Percentiles rank a stretch among this genome's conserved stretches.
Conservation (phyloP, 805 yeast genomes). For the Kluyveromyces nonfermentans region DNA sequence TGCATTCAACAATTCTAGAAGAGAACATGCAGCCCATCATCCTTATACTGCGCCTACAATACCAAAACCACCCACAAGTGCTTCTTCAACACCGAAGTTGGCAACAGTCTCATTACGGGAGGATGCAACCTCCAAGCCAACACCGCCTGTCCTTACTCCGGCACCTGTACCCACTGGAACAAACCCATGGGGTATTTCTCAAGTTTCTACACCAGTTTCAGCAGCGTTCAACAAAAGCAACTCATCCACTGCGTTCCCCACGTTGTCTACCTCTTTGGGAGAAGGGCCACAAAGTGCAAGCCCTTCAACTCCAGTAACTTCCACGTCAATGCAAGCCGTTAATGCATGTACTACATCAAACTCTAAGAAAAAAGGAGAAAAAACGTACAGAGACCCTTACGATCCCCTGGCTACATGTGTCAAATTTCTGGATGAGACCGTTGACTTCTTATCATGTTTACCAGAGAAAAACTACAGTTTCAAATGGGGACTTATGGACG, state of each 20-base stretch:
- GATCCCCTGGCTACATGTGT: constrained; percentile 40
- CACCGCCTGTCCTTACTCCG: constrained; percentile 24
- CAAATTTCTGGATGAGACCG: constrained; percentile 39
- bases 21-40: constrained; percentile 21
- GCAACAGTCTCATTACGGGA: constrained; percentile 21
- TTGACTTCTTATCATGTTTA: constrained; percentile 34
- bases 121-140: constrained; percentile 12
- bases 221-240: constrained; percentile 17
- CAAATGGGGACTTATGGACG: constrained; percentile 25
- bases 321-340: constrained; percentile 18
- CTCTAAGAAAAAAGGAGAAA: constrained; percentile 28
- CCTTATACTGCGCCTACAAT: constrained; percentile 5
- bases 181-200: constrained; percentile 29
- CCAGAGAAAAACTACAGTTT: constrained; percentile 32
- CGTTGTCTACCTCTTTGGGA: constrained; percentile 9
- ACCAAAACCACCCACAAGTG: constrained; percentile 10
- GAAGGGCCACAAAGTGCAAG: constrained; percentile 4
- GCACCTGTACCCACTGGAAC: constrained; percentile 27
- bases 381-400: constrained; percentile 34
- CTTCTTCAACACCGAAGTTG: constrained; percentile 25
- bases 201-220: constrained; percentile 22
- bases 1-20: constrained; percentile 60
- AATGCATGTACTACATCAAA: constrained; percentile 1
- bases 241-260: constrained; percentile 22
- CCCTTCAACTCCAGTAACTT: constrained; percentile 15